phyloP scores from a whole-genome alignment of 1,284 basidiomycete species.

The Ceratobasidium sp. region DNA sequence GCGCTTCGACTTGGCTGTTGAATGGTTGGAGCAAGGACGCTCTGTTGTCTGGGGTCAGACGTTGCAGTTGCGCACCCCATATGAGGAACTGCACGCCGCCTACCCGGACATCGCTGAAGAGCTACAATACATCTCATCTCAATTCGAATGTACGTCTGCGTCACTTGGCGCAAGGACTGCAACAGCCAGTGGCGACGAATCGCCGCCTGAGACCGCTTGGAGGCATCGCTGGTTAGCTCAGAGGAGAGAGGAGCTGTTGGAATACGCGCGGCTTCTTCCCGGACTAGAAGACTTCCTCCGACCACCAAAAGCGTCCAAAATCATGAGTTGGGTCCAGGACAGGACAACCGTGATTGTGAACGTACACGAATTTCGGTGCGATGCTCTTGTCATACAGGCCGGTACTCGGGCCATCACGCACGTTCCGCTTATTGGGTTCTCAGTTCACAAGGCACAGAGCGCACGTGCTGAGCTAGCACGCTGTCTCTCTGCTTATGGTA shows the following conservation, averaged over 20 bases:
- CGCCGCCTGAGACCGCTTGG: neutral
- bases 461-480: neutral
- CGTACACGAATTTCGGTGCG: neutral
- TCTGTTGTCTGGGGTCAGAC: slow-evolving; percentile 20
- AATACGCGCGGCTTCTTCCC: neutral
- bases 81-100: neutral
- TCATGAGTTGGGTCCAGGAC: neutral
- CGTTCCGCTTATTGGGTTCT: neutral
- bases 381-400: neutral
- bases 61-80: neutral
- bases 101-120: neutral
- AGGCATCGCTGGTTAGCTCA: neutral
- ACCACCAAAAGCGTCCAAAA: neutral
- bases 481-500: neutral
- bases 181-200: neutral
- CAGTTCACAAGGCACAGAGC: neutral
- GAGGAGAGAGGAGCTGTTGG: neutral
- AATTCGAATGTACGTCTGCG: neutral
- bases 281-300: neutral
- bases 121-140: neutral
- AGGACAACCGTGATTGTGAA: neutral
- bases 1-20: neutral
- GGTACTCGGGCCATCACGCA: neutral
- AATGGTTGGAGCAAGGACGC: slow-evolving; percentile 34
- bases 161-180: neutral